A percentile compares a stretch with the other conserved stretches of the same genome.
These are phyloP conservation scores for Furcasterigmium sp. DNA, from an alignment of 2,329 filamentous ascomycete genomes.

Conservation along the genomic window DNA sequence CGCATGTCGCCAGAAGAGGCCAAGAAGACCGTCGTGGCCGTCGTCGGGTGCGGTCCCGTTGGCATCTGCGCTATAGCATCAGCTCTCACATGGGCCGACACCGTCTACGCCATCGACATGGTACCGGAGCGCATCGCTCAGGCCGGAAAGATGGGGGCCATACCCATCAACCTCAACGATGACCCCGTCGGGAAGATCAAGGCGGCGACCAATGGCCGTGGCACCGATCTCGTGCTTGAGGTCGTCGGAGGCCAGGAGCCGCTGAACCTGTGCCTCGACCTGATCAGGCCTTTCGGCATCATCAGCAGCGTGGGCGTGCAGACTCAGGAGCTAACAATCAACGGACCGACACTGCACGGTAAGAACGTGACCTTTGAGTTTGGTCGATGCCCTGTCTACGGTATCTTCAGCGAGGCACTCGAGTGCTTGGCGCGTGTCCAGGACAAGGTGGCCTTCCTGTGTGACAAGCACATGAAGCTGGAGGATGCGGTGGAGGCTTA, in stretches of 20 bases:
- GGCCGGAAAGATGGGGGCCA: background rate
- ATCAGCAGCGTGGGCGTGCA: conserved; percentile 1
- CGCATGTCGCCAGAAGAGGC: background rate
- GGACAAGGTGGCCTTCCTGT: conserved; percentile 1
- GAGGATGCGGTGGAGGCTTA: conserved; percentile 1
- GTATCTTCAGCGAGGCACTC: background rate
- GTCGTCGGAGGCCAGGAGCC: background rate
- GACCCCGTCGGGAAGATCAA: background rate
- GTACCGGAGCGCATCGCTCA: background rate
- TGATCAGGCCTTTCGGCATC: background rate
- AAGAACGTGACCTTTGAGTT: background rate
- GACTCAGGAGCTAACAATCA: background rate
- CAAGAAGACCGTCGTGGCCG: background rate
- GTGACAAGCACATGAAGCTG: background rate
- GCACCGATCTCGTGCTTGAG: background rate
- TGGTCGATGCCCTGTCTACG: background rate
- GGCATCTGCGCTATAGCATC: background rate
- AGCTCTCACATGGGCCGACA: background rate
- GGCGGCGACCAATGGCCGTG: background rate
- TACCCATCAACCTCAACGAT: background rate
- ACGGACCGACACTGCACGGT: background rate
- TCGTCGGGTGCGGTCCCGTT: background rate
- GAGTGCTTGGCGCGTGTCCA: background rate
- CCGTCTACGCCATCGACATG: background rate
- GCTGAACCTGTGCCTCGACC: background rate